Base-by-base conservation (phyloP, 2,329 filamentous ascomycete species). In the Aureobasidium namibiae region DNA sequence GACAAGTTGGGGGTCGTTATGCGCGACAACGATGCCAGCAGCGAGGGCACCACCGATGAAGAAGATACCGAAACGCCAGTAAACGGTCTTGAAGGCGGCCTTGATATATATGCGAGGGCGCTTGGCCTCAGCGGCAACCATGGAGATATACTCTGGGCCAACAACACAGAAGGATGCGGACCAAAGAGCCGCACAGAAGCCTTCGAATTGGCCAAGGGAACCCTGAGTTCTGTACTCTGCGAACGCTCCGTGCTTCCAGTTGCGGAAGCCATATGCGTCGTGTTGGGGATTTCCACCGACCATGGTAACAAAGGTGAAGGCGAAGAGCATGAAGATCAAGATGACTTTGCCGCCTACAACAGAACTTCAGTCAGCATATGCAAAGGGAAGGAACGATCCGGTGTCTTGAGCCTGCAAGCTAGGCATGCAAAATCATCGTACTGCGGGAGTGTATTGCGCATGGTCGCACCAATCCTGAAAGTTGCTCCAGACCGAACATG, bases 101-200 rank as follows among this genome's bases (percentile, higher is more conserved):
- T 77, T 77, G 67, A 79, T 76, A 67, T 76, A 68, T 8, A 61
- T 69, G 14, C 76, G 72, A 16, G 77, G 76, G 34, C 73, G 72
- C 64, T 76, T 75, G 16, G 75, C 74, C 62, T 79, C 77, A 36
- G 74, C 77, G 18, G 75, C 70, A n/a, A 77, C 76, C 71, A 78
- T 78, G 41, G 73, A 73, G 57, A 79, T 75, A 65, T 78, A 79
- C 61, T 79, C 76, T 3, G 76, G 76, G 5, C 76, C 69, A 34
- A 75, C 74, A 54, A 78, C 73, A 45, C 72, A 74, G 71, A 78
- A 79, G n/a, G 72, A 70, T 4, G 77, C 77, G 23, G 67, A 65
- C 58, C 65, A 68, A 21, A 73, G 61, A 16, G 66, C 66, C n/a
- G 63, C 67, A 9, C 73, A 63, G 61, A 72, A 72, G n/a, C 72